phyloP scores from a whole-genome alignment of 1,139 yeast genomes.

The Zygoascus meyerae region DNA sequence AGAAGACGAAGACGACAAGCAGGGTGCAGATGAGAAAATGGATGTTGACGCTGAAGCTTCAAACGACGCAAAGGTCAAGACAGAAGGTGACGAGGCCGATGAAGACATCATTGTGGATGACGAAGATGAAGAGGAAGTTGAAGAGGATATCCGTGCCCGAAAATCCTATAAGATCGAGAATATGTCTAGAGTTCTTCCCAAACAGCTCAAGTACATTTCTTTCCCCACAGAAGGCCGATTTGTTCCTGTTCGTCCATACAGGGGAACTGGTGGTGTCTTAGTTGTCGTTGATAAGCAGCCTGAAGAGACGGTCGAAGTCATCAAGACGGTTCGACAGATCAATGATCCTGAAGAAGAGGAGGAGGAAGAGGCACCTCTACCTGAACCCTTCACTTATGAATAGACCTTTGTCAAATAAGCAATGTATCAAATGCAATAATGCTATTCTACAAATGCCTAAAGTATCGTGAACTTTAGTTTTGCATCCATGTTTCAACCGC shows the following conservation, averaged over 20 bases:
- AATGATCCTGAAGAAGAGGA: constrained; percentile 41
- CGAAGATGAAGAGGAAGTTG: constrained; percentile 21
- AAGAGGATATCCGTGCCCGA: constrained; percentile 33
- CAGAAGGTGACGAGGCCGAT: constrained; percentile 25
- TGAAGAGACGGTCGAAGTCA: constrained; percentile 55
- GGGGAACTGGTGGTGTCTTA: constrained; percentile 76
- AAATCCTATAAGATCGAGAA: constrained; percentile 57
- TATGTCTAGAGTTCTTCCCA: constrained; percentile 86
- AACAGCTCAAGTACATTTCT: constrained; percentile 76
- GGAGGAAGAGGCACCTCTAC: constrained; percentile 77
- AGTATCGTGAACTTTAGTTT: too few relatives aligned
- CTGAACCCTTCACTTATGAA: constrained; percentile 57
- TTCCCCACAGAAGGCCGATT: constrained; percentile 73
- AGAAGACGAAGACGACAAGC: constrained; percentile 23
- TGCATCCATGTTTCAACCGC: too few relatives aligned
- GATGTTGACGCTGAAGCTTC: constrained; percentile 27
- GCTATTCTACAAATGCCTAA: not conserved
- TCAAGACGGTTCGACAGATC: constrained; percentile 81
- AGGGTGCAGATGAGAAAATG: constrained; percentile 17
- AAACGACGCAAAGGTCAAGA: constrained; percentile 15
- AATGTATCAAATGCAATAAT: not conserved
- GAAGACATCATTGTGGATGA: constrained; percentile 15
- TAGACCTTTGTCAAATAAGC: not conserved
- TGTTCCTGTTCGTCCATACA: constrained; percentile 74
- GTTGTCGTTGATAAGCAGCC: constrained; percentile 70